Percentiles rank a stretch among this genome's conserved stretches.
These are phyloP conservation scores for Candida multigemmis DNA, from an alignment of 805 yeast species.

Conservation along the genomic window DNA sequence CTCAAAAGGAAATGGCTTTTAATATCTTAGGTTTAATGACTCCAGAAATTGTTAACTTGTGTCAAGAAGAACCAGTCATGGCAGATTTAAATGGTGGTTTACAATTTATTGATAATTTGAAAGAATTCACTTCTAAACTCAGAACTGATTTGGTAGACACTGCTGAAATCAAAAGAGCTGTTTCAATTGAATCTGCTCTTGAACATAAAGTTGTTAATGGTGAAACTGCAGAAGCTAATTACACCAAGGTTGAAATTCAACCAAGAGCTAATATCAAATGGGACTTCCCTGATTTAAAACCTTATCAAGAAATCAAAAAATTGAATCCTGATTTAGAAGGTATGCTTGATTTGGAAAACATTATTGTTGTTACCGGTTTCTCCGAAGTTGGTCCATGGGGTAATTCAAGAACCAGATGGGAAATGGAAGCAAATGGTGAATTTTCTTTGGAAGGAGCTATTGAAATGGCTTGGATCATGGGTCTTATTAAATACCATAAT, in stretches of 20 bases:
- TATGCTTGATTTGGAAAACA: constrained; percentile 82
- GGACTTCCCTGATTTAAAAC: constrained; percentile 82
- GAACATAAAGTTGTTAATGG: constrained; percentile 85
- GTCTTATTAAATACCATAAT: constrained; percentile 88
- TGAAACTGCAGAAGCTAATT: constrained; percentile 79
- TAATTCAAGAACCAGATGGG: constrained; percentile 98
- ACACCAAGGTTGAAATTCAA: constrained; percentile 64
- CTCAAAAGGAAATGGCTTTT: constrained; percentile 99
- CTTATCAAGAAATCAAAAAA: constrained; percentile 64
- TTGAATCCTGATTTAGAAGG: constrained; percentile 75
- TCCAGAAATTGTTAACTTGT: constrained; percentile 73
- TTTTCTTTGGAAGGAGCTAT: constrained; percentile 96
- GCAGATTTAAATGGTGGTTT: constrained; percentile 99
- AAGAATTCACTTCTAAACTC: constrained; percentile 73
- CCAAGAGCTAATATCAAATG: constrained; percentile 95
- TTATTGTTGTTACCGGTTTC: constrained; percentile 95
- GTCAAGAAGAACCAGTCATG: constrained; percentile 91
- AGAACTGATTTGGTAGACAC: constrained; percentile 72
- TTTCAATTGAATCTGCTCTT: constrained; percentile 83
- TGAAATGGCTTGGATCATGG: constrained; percentile 99
- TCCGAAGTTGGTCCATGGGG: constrained; percentile 99
- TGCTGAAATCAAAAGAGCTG: constrained; percentile 91
- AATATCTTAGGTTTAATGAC: constrained; percentile 90
- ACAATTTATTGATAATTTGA: constrained; percentile 85
- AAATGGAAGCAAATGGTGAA: constrained; percentile 93